Conservation (phyloP, 2,329 filamentous ascomycete species). For the Kalmusia sp. region DNA sequence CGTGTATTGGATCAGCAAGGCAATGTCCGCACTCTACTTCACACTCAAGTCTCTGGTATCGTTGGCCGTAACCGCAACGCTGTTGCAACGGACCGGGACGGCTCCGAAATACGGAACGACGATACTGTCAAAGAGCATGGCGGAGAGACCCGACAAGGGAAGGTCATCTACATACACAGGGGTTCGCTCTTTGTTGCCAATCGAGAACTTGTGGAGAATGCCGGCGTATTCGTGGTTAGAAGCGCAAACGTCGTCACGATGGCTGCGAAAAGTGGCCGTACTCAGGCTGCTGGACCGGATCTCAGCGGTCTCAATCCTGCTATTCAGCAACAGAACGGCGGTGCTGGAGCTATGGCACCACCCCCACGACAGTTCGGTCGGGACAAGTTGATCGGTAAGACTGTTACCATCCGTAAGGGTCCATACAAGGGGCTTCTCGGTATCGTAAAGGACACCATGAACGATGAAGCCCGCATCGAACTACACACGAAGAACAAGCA, state of each 20-base stretch:
- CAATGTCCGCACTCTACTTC: slow-evolving; percentile 80
- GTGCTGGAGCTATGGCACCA: slow-evolving; percentile 65
- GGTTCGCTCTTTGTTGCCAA: slow-evolving; percentile 92
- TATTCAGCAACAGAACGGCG: slow-evolving; percentile 57
- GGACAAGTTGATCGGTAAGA: slow-evolving; percentile 88
- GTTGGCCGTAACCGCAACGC: slow-evolving; percentile 81
- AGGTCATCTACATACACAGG: slow-evolving; percentile 91
- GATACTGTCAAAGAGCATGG: slow-evolving; percentile 91
- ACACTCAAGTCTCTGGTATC: slow-evolving; percentile 90
- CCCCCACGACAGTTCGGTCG: slow-evolving; percentile 76
- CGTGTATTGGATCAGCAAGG: slow-evolving; percentile 91
- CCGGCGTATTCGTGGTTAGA: slow-evolving; percentile 86
- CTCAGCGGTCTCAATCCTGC: slow-evolving; percentile 92
- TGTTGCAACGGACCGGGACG: slow-evolving; percentile 90
- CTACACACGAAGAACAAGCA: slow-evolving; percentile 94
- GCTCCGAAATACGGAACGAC: slow-evolving; percentile 88
- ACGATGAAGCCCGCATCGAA: slow-evolving; percentile 85
- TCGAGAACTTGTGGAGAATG: slow-evolving; percentile 82
- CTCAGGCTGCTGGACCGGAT: slow-evolving; percentile 76
- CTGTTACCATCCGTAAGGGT: slow-evolving; percentile 85
- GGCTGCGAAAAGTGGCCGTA: slow-evolving; percentile 89
- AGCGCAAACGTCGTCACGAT: slow-evolving; percentile 87
- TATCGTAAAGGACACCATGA: slow-evolving; percentile 94
- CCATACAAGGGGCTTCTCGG: slow-evolving; percentile 91
- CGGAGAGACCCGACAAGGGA: slow-evolving; percentile 84